phyloP scores from a whole-genome alignment of 345 rosid genomes.

The Erucastrum elatum region DNA sequence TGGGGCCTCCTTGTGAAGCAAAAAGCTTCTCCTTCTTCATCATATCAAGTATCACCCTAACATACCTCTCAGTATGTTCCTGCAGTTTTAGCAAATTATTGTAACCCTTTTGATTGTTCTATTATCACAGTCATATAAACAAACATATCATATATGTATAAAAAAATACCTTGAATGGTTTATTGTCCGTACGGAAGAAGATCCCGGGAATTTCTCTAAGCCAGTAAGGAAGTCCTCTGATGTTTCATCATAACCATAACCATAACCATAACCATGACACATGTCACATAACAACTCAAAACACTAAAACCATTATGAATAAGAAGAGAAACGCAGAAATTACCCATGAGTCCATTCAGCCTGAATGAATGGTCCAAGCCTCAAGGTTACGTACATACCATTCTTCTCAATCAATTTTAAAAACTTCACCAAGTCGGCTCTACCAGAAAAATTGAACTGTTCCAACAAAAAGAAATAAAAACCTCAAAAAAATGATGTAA shows the following conservation, averaged over 20 bases:
- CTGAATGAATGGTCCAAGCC: constrained; percentile 92
- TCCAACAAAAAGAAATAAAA: neutral
- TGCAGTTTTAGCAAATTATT: constrained; percentile 12
- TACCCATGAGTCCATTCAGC: constrained; percentile 99
- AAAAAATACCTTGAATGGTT: constrained; percentile 70
- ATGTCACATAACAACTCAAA: constrained; percentile 14
- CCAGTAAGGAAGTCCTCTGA: constrained; percentile 94
- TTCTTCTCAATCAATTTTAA: constrained; percentile 58
- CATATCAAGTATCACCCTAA: constrained; percentile 43
- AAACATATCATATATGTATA: neutral
- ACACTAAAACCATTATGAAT: neutral
- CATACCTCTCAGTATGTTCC: constrained; percentile 61
- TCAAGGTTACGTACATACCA: constrained; percentile 58
- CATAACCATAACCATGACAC: neutral
- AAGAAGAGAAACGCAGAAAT: neutral
- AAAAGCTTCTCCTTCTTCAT: constrained; percentile 51
- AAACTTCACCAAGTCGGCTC: constrained; percentile 73
- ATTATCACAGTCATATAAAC: neutral
- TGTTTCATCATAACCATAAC: constrained; percentile 10
- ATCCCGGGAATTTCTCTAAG: constrained; percentile 69
- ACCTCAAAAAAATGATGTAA: neutral
- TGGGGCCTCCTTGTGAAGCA: constrained; percentile 66
- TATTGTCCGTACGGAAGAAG: constrained; percentile 71
- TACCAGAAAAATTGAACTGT: constrained; percentile 73
- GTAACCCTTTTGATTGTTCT: neutral